Conservation (phyloP, 495 filamentous ascomycete species). For the Ramalina intermedia region DNA sequence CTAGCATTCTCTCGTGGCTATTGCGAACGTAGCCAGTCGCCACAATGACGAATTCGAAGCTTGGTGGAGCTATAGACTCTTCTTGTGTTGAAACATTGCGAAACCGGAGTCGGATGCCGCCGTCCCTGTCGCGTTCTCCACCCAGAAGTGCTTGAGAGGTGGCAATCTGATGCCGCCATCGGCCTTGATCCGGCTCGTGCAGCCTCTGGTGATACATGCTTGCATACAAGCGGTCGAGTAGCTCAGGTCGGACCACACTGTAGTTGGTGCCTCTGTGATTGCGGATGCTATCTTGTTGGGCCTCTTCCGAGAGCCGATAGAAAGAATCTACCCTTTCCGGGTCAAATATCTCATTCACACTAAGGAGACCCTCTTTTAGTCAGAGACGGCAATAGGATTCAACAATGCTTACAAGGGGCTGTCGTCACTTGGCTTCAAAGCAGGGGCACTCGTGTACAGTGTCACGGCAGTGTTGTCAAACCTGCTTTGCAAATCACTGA, state of each 20-base stretch:
- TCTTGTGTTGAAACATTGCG: constrained; percentile 14
- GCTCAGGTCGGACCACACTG: constrained; percentile 72
- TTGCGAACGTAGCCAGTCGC: constrained; percentile 78
- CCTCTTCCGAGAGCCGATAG: constrained; percentile 45
- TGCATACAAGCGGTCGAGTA: constrained; percentile 78
- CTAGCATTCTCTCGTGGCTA: constrained; percentile 65
- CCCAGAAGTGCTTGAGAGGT: constrained; percentile 46
- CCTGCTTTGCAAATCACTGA: constrained; percentile 67
- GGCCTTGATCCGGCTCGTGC: constrained; percentile 46
- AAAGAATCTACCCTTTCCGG: constrained; percentile 63
- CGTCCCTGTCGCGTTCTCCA: constrained; percentile 34
- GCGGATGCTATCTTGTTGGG: constrained; percentile 46
- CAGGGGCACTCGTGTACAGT: constrained; percentile 63
- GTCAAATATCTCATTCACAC: constrained; percentile 94
- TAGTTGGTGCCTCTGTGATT: constrained; percentile 78
- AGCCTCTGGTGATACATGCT: constrained; percentile 73
- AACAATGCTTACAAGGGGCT: constrained; percentile 72
- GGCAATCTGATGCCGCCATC: constrained; percentile 73
- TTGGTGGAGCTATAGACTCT: constrained; percentile 29
- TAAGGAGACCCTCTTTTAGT: constrained; percentile 27
- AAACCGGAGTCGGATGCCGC: constrained; percentile 22
- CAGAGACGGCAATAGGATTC: background rate
- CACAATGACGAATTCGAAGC: constrained; percentile 64
- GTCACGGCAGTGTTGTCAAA: constrained; percentile 69
- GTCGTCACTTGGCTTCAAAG: constrained; percentile 82